Conservation (phyloP, 495 filamentous ascomycete species). For the Penicillium paxilli region DNA sequence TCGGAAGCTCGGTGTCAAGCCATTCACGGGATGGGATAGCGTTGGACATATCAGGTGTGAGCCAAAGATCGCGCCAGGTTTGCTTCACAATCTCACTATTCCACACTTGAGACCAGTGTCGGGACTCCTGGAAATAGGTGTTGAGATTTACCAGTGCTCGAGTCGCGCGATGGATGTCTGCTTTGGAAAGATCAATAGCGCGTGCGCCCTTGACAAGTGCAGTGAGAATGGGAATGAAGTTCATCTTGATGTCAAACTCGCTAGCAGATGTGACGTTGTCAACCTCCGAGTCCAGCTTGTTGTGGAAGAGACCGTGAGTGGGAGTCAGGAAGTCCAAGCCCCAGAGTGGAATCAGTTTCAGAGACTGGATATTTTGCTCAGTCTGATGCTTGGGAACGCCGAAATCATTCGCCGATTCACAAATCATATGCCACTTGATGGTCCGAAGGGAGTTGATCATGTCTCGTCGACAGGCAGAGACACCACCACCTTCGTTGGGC, state of each 20-base stretch:
- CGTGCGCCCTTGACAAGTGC: slow-evolving; percentile 60
- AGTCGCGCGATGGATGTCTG: slow-evolving; percentile 56
- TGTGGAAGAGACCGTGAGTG: slow-evolving; percentile 62
- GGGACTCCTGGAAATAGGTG: slow-evolving; percentile 59
- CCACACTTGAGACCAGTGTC: slow-evolving; percentile 66
- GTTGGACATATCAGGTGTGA: slow-evolving; percentile 56
- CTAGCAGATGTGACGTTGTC: slow-evolving; percentile 55
- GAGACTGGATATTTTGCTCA: slow-evolving; percentile 63
- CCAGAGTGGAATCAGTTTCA: slow-evolving; percentile 68
- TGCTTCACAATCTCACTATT: slow-evolving; percentile 60
- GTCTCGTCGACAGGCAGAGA: slow-evolving; percentile 67
- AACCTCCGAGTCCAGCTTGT: slow-evolving; percentile 61
- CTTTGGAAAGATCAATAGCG: slow-evolving; percentile 47
- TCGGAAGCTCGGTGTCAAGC: slow-evolving; percentile 60
- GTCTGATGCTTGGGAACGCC: slow-evolving; percentile 67
- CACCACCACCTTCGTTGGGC: slow-evolving; percentile 67
- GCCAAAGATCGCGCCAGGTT: slow-evolving; percentile 62
- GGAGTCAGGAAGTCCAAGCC: slow-evolving; percentile 64
- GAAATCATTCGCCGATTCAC: slow-evolving; percentile 65
- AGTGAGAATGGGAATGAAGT: slow-evolving; percentile 63
- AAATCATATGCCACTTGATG: slow-evolving; percentile 67
- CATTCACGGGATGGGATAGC: slow-evolving; percentile 51
- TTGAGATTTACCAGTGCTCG: slow-evolving; percentile 61
- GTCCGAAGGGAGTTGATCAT: slow-evolving; percentile 63
- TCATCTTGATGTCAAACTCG: slow-evolving; percentile 55